Evolutionary conservation across 2,329 filamentous ascomycete genomes (phyloP).

Genomic region (Epichloe uncinata): DNA sequence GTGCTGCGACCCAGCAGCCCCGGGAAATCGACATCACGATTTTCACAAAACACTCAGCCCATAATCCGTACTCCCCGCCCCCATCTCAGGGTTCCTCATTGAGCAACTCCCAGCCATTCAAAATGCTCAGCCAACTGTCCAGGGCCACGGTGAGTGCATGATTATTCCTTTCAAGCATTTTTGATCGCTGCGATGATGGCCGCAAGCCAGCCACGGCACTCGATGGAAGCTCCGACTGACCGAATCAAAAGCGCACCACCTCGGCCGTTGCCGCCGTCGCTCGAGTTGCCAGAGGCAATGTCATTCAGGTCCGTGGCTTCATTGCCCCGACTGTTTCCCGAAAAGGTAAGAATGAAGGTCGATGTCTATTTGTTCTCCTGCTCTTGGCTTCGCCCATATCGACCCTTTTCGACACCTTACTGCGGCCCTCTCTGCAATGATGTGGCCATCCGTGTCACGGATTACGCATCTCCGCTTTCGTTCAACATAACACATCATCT

Average conservation of each 20-base stretch:
- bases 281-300: slow-evolving; percentile 27
- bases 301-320: slow-evolving; percentile 40
- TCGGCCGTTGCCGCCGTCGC: slow-evolving; percentile 35
- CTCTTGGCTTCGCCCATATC: neutral
- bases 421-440: neutral
- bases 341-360: slow-evolving; percentile 37
- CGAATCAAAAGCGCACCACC: slow-evolving; percentile 34
- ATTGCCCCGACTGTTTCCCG: slow-evolving; percentile 47
- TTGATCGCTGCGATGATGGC: neutral
- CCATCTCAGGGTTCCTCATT: slow-evolving; percentile 26
- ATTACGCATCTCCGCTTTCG: neutral
- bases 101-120: slow-evolving; percentile 34
- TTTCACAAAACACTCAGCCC: slow-evolving; percentile 32
- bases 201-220: neutral
- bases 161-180: neutral
- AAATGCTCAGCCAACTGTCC: slow-evolving; percentile 43
- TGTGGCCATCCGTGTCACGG: neutral
- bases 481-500: neutral
- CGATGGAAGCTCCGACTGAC: slow-evolving; percentile 1
- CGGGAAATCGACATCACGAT: slow-evolving; percentile 25
- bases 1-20: slow-evolving; percentile 13
- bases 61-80: slow-evolving; percentile 14
- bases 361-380: neutral
- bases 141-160: slow-evolving; percentile 40
- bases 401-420: neutral